Evolutionary conservation across 73 alveolate species (phyloP), one percentile per base, ranked within the genome.

Genomic region (Paramecium octaurelia): DNA sequence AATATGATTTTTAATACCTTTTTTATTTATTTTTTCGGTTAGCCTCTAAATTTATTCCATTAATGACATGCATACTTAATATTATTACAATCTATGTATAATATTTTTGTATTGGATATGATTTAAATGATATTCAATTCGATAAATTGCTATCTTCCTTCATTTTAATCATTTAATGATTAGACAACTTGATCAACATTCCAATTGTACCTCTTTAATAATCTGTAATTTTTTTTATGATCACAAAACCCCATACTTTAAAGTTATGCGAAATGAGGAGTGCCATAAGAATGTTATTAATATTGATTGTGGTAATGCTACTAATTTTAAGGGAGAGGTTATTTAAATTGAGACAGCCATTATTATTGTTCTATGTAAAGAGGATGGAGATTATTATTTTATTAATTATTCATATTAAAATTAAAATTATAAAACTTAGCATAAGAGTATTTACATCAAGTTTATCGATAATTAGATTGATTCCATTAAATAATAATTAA

Each of bases 61-160:
- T 80, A 31, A 27, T 48, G 34, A 23, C 91, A 80, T 44, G 91
- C 70, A 44, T 80, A 80, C 76, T 80, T 80, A 18, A 80, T 44
- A 35, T 80, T 80, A 80, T 80, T 80, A 48, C 91, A 80, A 80
- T 80, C 91, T 0, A 80, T 14, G 58, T 38, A 38, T 42, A 75
- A 38, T 35, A 75, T 75, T 75, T 42, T 75, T 14, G 88, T 75
- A 38, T 75, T 38, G 21, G 58, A 21, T 29, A 75, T 36, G 6
- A 75, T 42, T 75, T 75, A 75, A 64, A 64, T 64, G 84, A 64
- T 64, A 34, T 64, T 34, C 24, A 8, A 31, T 11, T 64, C 20
- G 7, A 24, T 21, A 31, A 27, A 1, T 3, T 27, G 24, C 29
- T 64, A 31, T 14, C 21, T 27, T 3, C 50, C 12, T 11, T 64